A percentile compares a stretch with the other conserved stretches of the same genome.
phyloP scores from a whole-genome alignment of 2,329 filamentous ascomycete genomes.

The Domatiomyces catenatus region DNA sequence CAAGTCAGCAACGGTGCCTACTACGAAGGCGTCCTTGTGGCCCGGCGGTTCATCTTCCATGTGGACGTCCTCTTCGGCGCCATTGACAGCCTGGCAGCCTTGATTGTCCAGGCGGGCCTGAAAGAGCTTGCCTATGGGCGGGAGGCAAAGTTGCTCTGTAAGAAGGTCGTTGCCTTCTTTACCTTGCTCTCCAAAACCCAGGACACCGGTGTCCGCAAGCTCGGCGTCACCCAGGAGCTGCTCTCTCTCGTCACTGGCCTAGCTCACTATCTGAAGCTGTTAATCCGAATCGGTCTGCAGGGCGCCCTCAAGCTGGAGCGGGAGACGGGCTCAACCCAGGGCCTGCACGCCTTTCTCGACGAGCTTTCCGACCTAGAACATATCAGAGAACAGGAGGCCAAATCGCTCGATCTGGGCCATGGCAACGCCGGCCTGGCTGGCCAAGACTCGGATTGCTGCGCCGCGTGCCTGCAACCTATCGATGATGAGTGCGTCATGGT shows the following conservation, averaged over 20 bases:
- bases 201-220: slow-evolving; percentile 72
- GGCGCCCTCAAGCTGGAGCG: slow-evolving; percentile 82
- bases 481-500: slow-evolving; percentile 80
- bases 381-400: slow-evolving; percentile 53
- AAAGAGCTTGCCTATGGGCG: slow-evolving; percentile 84
- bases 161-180: slow-evolving; percentile 98
- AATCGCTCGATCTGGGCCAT: slow-evolving; percentile 47
- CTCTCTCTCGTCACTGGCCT: slow-evolving; percentile 91
- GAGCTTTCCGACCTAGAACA: slow-evolving; percentile 72
- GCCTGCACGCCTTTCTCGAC: slow-evolving; percentile 67
- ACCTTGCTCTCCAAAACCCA: slow-evolving; percentile 87
- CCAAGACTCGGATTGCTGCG: slow-evolving; percentile 71
- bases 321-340: slow-evolving; percentile 58
- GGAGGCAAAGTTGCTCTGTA: slow-evolving; percentile 97
- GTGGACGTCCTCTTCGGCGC: slow-evolving; percentile 84
- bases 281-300: slow-evolving; percentile 93
- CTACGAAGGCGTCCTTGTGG: slow-evolving; percentile 83
- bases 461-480: slow-evolving; percentile 66
- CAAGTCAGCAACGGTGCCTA: slow-evolving; percentile 97
- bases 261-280: slow-evolving; percentile 90
- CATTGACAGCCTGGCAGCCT: slow-evolving; percentile 67
- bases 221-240: slow-evolving; percentile 95
- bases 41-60: slow-evolving; percentile 90
- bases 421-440: slow-evolving; percentile 54
- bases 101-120: slow-evolving; percentile 52